Base-by-base conservation (phyloP, 495 filamentous ascomycete species). In the Penicillium canariense region DNA sequence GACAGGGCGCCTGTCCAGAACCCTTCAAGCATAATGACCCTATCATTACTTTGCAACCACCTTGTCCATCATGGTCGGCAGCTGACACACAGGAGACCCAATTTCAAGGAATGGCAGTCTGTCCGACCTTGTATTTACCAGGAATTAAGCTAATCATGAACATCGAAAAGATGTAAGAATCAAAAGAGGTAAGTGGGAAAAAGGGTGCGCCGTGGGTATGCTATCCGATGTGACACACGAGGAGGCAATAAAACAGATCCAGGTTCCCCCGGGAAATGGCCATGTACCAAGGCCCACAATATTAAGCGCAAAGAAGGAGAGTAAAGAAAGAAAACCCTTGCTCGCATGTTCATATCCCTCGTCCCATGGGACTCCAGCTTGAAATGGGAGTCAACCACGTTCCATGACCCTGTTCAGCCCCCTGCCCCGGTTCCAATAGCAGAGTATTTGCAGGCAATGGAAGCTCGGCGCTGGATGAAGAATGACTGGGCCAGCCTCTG, bases 301-400 rank as follows among this genome's bases (percentile, higher is more conserved):
- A 56, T 55, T 44, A 55, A 53, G 49, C 17, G 22, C 40, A 27
- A 45, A 34, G 32, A 58, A 52, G 25, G 39, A 56, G 43, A 52
- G 36, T 40, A 62, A 54, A 3, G 36, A 53, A 60, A 58, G 50
- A 55, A 35, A 40, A 48, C 51, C 40, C 47, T 58, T 36, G 38
- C 53, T 54, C 44, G 46, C 43, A 63, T 66, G 63, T 66, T 68
- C 65, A 59, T 66, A 51, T 67, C 57, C 60, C 63, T 71, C 64
- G 50, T 71, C 54, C 56, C 54, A 45, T 48, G 36, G 54, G 50
- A 23, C 48, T 15, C 39, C 11, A 27, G 38, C 31, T 49, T 11
- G 42, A 35, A 27, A 23, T 17, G 39, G 27, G 31, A 47, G 23
- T 49, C 38, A n/a, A n/a, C n/a, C 47, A 39, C 39, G 48, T 32